Evolutionary conservation across 352 stramenopile genomes (phyloP).

Genomic region (Phytopythium litorale): DNA sequence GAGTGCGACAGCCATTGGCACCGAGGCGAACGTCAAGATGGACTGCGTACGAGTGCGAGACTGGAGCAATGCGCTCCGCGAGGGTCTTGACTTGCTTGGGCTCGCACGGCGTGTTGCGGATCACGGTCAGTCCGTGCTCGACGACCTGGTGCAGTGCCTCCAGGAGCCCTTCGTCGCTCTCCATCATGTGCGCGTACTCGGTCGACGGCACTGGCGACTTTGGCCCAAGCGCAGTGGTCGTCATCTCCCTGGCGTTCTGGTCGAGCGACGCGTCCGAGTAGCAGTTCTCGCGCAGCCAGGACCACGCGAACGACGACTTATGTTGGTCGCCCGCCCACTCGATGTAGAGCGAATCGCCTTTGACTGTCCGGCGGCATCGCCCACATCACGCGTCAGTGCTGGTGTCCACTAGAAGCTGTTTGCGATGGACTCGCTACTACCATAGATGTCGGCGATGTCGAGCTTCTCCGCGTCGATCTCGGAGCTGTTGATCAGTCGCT

Average conservation of each 20-base stretch:
- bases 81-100: constrained; percentile 60
- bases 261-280: constrained; percentile 58
- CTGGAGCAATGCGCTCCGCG: constrained; percentile 69
- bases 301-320: constrained; percentile 61
- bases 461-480: constrained; percentile 48
- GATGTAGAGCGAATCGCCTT: constrained; percentile 63
- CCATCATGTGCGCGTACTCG: constrained; percentile 68
- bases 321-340: constrained; percentile 62
- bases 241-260: constrained; percentile 39
- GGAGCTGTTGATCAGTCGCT: constrained; percentile 74
- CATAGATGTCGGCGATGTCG: constrained; percentile 71
- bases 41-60: constrained; percentile 70
- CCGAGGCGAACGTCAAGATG: background rate
- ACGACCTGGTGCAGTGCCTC: constrained; percentile 64
- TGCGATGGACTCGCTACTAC: constrained; percentile 35
- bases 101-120: constrained; percentile 65
- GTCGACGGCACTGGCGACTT: constrained; percentile 45
- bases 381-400: background rate
- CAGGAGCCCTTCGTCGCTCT: constrained; percentile 61
- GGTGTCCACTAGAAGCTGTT: background rate
- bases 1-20: background rate
- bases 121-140: constrained; percentile 65
- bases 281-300: constrained; percentile 77
- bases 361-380: constrained; percentile 26
- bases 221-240: constrained; percentile 39